These are phyloP conservation scores for Eustoma russellianum DNA, from an alignment of 257 asterid genomes.

Conservation along the genomic window DNA sequence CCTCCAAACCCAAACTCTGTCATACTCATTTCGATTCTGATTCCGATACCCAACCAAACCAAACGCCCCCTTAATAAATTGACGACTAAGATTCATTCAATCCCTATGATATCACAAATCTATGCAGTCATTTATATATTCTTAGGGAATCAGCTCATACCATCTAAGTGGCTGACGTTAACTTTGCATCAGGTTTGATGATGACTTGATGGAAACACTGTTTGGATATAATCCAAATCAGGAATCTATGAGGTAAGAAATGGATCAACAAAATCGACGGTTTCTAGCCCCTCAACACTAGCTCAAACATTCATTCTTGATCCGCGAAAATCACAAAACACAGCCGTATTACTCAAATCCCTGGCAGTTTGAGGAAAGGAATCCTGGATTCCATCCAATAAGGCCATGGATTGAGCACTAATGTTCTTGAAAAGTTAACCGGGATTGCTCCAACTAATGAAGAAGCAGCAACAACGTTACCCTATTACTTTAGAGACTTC, in stretches of 20 bases:
- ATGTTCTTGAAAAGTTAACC: slow-evolving; percentile 64
- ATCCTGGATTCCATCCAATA: slow-evolving; percentile 53
- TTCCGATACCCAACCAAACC: too few relatives aligned
- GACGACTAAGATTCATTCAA: too few relatives aligned
- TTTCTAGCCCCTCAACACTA: slow-evolving; percentile 25
- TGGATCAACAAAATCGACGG: slow-evolving; percentile 14
- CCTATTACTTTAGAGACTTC: too few relatives aligned
- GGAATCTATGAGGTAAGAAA: slow-evolving; percentile 22
- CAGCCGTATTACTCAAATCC: slow-evolving; percentile 65
- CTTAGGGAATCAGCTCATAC: too few relatives aligned
- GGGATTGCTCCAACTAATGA: slow-evolving; percentile 66
- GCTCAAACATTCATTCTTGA: slow-evolving; percentile 58
- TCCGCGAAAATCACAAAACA: slow-evolving; percentile 70
- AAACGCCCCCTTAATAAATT: too few relatives aligned
- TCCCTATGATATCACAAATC: too few relatives aligned
- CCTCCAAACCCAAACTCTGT: too few relatives aligned
- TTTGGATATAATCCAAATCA: slow-evolving; percentile 47
- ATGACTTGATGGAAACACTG: slow-evolving; percentile 63
- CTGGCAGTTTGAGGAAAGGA: slow-evolving; percentile 49
- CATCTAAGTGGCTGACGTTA: not conserved
- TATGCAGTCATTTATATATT: too few relatives aligned
- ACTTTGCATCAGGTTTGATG: slow-evolving; percentile 43
- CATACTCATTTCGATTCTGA: too few relatives aligned
- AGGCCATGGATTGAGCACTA: slow-evolving; percentile 54
- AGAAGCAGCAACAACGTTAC: too few relatives aligned